Percentiles rank a stretch among this genome's conserved stretches.
These are phyloP conservation scores for Sparassis latifolia DNA, from an alignment of 1,284 basidiomycete genomes.

Conservation along the genomic window DNA sequence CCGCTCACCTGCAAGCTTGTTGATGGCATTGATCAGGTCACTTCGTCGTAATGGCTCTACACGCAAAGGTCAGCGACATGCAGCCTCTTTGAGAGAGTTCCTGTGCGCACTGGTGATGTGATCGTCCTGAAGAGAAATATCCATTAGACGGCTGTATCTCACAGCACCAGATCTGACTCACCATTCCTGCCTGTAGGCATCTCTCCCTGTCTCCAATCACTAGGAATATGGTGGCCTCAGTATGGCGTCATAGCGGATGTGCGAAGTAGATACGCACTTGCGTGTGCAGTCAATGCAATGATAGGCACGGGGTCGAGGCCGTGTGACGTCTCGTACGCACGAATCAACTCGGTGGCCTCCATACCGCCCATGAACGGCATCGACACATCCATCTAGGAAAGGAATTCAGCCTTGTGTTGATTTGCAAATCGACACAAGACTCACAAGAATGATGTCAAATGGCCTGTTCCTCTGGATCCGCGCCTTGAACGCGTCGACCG, in stretches of 20 bases:
- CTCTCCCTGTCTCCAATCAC: conserved; percentile 96
- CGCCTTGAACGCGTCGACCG: conserved; percentile 84
- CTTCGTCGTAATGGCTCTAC: conserved; percentile 69
- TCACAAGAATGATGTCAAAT: conserved; percentile 82
- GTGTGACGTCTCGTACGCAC: conserved; percentile 75
- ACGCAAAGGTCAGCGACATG: conserved; percentile 10
- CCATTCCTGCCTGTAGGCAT: conserved; percentile 89
- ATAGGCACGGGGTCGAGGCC: conserved; percentile 80
- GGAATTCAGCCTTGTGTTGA: neutral
- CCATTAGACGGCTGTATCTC: neutral
- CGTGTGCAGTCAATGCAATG: conserved; percentile 91
- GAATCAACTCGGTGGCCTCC: conserved; percentile 81
- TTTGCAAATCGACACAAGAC: conserved; percentile 21
- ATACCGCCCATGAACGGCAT: conserved; percentile 98
- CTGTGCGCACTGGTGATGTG: conserved; percentile 66
- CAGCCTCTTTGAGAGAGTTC: too few relatives aligned
- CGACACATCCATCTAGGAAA: conserved; percentile 88
- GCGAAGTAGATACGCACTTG: conserved; percentile 51
- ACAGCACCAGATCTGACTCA: conserved; percentile 18
- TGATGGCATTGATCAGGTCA: conserved; percentile 73
- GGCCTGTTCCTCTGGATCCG: conserved; percentile 65
- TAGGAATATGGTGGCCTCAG: conserved; percentile 21
- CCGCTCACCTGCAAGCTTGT: conserved; percentile 56
- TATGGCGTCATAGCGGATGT: neutral
- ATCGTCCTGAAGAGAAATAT: conserved; percentile 36